A percentile compares a stretch with the other conserved stretches of the same genome.
These are phyloP conservation scores for Vigna hirtella DNA, from an alignment of 306 rosid genomes.

Conservation along the genomic window DNA sequence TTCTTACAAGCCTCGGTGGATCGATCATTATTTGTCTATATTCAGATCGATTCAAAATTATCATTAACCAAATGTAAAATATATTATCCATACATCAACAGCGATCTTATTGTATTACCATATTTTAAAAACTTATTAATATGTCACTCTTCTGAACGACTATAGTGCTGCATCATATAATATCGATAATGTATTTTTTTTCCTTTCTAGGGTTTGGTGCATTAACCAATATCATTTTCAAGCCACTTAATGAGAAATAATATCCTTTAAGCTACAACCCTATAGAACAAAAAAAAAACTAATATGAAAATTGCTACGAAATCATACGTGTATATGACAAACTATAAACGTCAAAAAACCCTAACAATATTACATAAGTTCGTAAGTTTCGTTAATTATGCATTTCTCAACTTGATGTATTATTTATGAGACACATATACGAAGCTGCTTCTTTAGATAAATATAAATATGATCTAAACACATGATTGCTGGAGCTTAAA, in stretches of 20 bases:
- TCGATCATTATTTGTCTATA: neutral
- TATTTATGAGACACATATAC: neutral
- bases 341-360: neutral
- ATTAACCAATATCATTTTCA: slow-evolving; percentile 5
- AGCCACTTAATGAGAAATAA: neutral
- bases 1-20: neutral
- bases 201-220: neutral
- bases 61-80: slow-evolving; percentile 24
- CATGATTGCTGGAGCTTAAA: neutral
- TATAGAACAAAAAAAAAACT: neutral
- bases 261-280: neutral
- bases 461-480: neutral
- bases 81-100: neutral
- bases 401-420: too few relatives aligned
- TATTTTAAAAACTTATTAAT: slow-evolving; percentile 1
- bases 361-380: too few relatives aligned
- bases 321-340: neutral
- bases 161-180: slow-evolving; percentile 8
- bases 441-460: too few relatives aligned
- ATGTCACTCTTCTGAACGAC: slow-evolving; percentile 20
- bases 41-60: neutral
- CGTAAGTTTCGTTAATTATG: too few relatives aligned
- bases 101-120: neutral
- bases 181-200: slow-evolving; percentile 7
- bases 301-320: neutral